Conservation (phyloP, 208 protist genomes). For the Crithidia mellificae region DNA sequence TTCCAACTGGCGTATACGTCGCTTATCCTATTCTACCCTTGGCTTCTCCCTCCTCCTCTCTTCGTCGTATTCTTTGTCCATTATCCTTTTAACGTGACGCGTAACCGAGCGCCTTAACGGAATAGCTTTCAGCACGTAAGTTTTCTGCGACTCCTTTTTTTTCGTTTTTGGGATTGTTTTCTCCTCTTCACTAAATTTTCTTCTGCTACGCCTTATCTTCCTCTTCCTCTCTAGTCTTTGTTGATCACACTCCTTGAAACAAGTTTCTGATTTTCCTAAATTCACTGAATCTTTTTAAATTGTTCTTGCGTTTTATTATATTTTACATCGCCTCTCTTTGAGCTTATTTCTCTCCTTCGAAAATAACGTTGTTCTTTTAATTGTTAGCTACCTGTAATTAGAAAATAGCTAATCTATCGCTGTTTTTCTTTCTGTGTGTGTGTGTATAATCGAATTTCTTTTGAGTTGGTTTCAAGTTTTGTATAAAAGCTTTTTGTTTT, state of each 20-base stretch:
- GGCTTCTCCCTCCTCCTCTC: not conserved
- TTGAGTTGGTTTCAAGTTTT: not conserved
- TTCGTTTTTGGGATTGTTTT: too few relatives aligned
- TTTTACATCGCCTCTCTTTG: too few relatives aligned
- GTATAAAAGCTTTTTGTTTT: not conserved
- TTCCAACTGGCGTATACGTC: not conserved
- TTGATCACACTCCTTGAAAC: too few relatives aligned
- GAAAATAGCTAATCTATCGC: not conserved
- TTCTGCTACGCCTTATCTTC: too few relatives aligned
- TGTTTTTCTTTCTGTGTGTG: conserved; percentile 7
- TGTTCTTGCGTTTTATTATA: too few relatives aligned
- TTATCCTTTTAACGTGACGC: not conserved
- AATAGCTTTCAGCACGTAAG: too few relatives aligned
- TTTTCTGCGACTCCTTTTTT: too few relatives aligned
- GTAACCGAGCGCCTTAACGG: not conserved
- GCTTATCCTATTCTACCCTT: not conserved
- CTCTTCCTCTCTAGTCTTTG: not conserved
- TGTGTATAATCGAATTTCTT: not conserved
- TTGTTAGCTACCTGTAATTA: not conserved
- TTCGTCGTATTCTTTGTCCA: too few relatives aligned
- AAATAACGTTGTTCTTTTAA: conserved; percentile 15
- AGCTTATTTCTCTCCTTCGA: conserved; percentile 4
- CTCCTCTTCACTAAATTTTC: too few relatives aligned
- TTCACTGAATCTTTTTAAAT: too few relatives aligned
- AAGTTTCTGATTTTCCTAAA: too few relatives aligned